phyloP scores from a whole-genome alignment of 805 yeast species.

The Komagataella ulmi region DNA sequence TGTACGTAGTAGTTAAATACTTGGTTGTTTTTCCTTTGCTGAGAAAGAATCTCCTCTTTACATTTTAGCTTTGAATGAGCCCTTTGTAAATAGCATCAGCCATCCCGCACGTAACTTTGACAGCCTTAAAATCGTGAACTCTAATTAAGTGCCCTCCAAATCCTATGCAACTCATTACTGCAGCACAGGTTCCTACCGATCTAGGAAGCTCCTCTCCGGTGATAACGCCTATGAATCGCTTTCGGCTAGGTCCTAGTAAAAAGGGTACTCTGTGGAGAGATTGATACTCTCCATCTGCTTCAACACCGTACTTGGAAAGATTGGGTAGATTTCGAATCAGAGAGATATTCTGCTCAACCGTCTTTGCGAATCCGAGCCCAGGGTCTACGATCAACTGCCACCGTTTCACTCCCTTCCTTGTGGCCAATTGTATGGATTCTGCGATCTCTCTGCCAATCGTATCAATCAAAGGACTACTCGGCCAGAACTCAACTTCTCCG shows the following conservation, averaged over 20 bases:
- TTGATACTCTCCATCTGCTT: slow-evolving; percentile 15
- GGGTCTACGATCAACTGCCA: slow-evolving; percentile 95
- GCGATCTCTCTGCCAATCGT: slow-evolving; percentile 58
- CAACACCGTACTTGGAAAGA: slow-evolving; percentile 32
- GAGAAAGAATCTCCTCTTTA: background rate
- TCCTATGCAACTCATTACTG: slow-evolving; percentile 60
- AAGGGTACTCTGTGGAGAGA: slow-evolving; percentile 47
- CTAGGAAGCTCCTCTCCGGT: slow-evolving; percentile 52
- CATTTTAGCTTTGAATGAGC: background rate
- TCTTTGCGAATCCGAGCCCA: slow-evolving; percentile 94
- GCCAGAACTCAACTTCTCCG: slow-evolving; percentile 7
- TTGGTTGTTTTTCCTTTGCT: background rate
- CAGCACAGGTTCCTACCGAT: slow-evolving; percentile 63
- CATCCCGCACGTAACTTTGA: background rate
- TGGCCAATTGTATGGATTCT: slow-evolving; percentile 39
- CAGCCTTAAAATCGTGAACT: slow-evolving; percentile 65
- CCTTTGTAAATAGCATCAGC: slow-evolving; percentile 3
- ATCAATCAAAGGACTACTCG: slow-evolving; percentile 27
- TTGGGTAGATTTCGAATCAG: slow-evolving; percentile 37
- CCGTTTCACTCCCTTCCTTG: slow-evolving; percentile 50
- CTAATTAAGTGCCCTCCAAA: slow-evolving; percentile 71
- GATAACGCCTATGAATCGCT: slow-evolving; percentile 69
- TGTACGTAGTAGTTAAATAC: background rate
- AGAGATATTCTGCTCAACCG: slow-evolving; percentile 51
- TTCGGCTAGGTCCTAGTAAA: slow-evolving; percentile 80